Base-by-base conservation (phyloP, 1,284 basidiomycete species). In the Fomitopsis schrenkii region DNA sequence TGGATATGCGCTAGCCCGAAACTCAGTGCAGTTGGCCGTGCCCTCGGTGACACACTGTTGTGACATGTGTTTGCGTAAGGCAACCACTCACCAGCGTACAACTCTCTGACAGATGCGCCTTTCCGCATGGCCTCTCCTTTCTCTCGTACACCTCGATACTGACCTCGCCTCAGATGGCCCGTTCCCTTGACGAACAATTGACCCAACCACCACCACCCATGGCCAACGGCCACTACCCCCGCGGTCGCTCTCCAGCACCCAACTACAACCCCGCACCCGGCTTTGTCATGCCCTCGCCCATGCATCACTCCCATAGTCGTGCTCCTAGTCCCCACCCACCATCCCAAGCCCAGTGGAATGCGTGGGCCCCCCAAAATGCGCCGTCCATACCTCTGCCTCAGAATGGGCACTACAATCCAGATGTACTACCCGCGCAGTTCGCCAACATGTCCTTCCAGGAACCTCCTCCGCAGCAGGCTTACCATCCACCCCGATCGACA, bases 81-180 rank as follows among this genome's bases (percentile, higher is more conserved):
- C 35, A 36, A 36, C 6, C 35, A 12, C 10, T 36, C 35, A 36
- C 35, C 10, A 12, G 7, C 35, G 35, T 10, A 2, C 22, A 22
- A n/a, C 22, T 1, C 19, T n/a, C 7, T 45, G 44, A 45, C 44
- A 45, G 10, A 26, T 22, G 44, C 22, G 44, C 22, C 2, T n/a
- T 19, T 48, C 26, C 10, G 45, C 45, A 46, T 46, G 28, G 50
- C 50, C 50, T 53, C n/a, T 30, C 3, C 56, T 8, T 57, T 36
- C 9, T 8, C 52, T 36, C 35, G 35, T 36, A 36, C 6, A 6
- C 26, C 22, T 12, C 12, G 17, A 17, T 12, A 19, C 56, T 57
- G n/a, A 57, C 38, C 14, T 36, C 26, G 35, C 35, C 19, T 17
- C 71, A 89, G 88, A 90, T 90, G 83, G 87, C 86, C 30, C 79